phyloP scores from a whole-genome alignment of 164 flowering plant species.

The Amborella trichopoda region DNA sequence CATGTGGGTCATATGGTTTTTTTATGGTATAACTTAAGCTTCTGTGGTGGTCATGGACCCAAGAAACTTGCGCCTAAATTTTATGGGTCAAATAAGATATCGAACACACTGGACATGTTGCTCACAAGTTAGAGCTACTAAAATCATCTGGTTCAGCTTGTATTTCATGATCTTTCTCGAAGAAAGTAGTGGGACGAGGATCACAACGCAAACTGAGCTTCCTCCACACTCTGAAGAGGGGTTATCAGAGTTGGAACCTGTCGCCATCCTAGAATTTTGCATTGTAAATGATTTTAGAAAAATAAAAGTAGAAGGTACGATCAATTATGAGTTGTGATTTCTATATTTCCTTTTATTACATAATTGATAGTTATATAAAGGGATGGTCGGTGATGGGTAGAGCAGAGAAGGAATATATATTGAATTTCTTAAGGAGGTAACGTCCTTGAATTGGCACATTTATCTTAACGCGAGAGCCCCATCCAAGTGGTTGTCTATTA shows the following conservation, averaged over 20 bases:
- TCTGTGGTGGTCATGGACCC: neutral
- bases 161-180: constrained; percentile 4
- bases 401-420: too few relatives aligned
- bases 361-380: too few relatives aligned
- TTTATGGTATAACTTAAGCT: neutral
- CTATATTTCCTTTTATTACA: too few relatives aligned
- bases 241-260: neutral
- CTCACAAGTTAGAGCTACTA: neutral
- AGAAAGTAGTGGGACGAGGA: neutral
- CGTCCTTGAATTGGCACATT: too few relatives aligned
- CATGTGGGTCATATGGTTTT: neutral
- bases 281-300: neutral
- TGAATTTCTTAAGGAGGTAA: too few relatives aligned
- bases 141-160: neutral
- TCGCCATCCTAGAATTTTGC: neutral
- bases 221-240: neutral
- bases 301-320: neutral
- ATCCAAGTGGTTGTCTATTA: too few relatives aligned
- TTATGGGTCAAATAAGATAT: constrained; percentile 3
- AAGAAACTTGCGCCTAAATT: constrained; percentile 1
- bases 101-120: neutral
- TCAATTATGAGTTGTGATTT: too few relatives aligned
- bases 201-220: neutral
- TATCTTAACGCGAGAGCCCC: too few relatives aligned
- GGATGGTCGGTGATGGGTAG: too few relatives aligned